Conservation (phyloP, 257 asterid genomes). For the Nicotiana noctiflora region DNA sequence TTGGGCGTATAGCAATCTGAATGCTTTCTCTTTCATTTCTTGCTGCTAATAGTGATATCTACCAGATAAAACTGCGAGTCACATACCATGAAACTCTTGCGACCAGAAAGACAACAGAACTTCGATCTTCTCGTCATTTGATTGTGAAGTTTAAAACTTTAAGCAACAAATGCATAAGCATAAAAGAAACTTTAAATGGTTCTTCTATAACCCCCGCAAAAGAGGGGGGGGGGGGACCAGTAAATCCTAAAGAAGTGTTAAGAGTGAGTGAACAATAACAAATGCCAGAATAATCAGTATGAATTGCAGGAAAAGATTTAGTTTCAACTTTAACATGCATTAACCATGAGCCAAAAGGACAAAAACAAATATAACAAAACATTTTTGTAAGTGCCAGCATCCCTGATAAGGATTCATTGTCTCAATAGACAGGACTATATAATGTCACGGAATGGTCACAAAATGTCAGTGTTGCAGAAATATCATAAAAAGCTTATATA, state of each 20-base stretch:
- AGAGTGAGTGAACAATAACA: not conserved
- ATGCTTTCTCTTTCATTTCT: slow-evolving; percentile 97
- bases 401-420: not conserved
- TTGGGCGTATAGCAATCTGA: slow-evolving; percentile 89
- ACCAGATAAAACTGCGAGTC: slow-evolving; percentile 33
- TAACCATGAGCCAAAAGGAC: slow-evolving; percentile 2
- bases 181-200: not conserved
- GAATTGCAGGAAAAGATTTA: not conserved
- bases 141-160: not conserved
- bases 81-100: slow-evolving; percentile 18
- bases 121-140: not conserved
- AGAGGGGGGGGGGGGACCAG: too few relatives aligned
- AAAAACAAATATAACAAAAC: not conserved
- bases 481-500: not conserved
- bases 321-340: not conserved
- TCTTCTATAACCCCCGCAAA: not conserved
- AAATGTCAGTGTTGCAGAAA: not conserved
- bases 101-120: not conserved
- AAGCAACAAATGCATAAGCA: slow-evolving; percentile 8
- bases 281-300: not conserved
- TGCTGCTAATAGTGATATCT: slow-evolving; percentile 94
- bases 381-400: not conserved
- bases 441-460: not conserved
- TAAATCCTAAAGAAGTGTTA: not conserved
- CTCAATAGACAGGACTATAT: not conserved